Evolutionary conservation across 148 eudicot genomes (phyloP).

Genomic region (Arbutus unedo): DNA sequence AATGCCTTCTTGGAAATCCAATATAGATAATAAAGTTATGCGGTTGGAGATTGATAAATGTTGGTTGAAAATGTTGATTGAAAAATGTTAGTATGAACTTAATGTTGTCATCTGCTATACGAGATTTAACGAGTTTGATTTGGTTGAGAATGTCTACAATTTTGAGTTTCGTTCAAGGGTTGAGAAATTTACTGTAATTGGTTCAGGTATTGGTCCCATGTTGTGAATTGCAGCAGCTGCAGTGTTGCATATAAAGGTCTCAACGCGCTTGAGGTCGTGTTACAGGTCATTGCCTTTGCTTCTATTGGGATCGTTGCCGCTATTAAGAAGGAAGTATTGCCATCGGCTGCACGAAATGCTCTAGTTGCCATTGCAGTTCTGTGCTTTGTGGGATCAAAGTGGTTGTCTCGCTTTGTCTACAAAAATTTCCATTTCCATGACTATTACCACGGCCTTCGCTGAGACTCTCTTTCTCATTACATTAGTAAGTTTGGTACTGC

Average conservation of each 20-base stretch:
- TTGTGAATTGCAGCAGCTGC: conserved; percentile 70
- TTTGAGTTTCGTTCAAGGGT: neutral
- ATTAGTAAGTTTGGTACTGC: neutral
- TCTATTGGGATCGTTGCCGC: conserved; percentile 52
- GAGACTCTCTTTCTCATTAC: neutral
- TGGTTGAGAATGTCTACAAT: neutral
- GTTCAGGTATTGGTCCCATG: conserved; percentile 73
- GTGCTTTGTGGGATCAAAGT: conserved; percentile 67
- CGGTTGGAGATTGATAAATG: no score
- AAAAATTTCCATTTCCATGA: conserved; percentile 76
- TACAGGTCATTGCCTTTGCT: conserved; percentile 48
- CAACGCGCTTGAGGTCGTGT: conserved; percentile 37
- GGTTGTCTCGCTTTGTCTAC: conserved; percentile 71
- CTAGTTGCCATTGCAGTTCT: conserved; percentile 44
- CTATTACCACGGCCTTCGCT: conserved; percentile 60
- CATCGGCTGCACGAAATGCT: conserved; percentile 31
- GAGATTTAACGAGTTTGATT: neutral
- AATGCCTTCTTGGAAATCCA: neutral
- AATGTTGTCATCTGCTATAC: neutral
- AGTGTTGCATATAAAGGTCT: conserved; percentile 59
- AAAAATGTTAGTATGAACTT: no score
- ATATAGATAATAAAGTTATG: neutral
- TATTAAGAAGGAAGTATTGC: conserved; percentile 41
- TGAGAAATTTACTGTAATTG: conserved; percentile 2
- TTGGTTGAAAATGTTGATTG: no score